A percentile compares a stretch with the other conserved stretches of the same genome.
Conservation (phyloP, 257 asterid species). For the Penstemon newberryi region DNA sequence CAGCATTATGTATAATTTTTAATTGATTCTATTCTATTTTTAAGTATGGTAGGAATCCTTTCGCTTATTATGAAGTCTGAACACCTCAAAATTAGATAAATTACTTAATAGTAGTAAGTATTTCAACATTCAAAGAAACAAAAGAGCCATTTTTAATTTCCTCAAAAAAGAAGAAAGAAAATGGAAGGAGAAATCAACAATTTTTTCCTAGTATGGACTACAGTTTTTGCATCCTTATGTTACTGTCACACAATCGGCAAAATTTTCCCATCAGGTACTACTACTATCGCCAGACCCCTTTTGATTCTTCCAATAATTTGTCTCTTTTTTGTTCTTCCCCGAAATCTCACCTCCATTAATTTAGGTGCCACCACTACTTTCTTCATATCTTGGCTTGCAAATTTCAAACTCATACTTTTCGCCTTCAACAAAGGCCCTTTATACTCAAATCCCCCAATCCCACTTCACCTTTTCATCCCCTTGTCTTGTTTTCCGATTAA, state of each 20-base stretch:
- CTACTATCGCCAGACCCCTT: slow-evolving; percentile 27
- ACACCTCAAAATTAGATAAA: no score
- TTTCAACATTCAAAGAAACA: no score
- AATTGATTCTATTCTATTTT: no score
- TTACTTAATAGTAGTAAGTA: no score
- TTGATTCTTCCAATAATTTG: slow-evolving; percentile 41
- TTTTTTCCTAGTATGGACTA: slow-evolving; percentile 45
- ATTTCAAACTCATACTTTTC: slow-evolving; percentile 54
- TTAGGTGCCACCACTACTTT: slow-evolving; percentile 51
- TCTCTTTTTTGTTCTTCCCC: slow-evolving; percentile 51
- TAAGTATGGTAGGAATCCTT: no score
- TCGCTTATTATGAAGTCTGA: no score
- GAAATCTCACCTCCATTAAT: slow-evolving; percentile 46
- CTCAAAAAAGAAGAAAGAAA: neutral
- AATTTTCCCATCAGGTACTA: slow-evolving; percentile 30
- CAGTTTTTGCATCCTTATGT: slow-evolving; percentile 37
- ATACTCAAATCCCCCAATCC: slow-evolving; percentile 31
- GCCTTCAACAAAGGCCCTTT: slow-evolving; percentile 52
- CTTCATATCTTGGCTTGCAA: slow-evolving; percentile 58
- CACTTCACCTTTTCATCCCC: slow-evolving; percentile 43
- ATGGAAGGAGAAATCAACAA: slow-evolving; percentile 62
- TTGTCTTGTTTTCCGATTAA: slow-evolving; percentile 59
- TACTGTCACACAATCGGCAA: slow-evolving; percentile 42
- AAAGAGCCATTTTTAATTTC: no score
- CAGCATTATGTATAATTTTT: no score